These are phyloP conservation scores for Melanomma pulvis-pyrius DNA, from an alignment of 495 filamentous ascomycete species.

Conservation along the genomic window DNA sequence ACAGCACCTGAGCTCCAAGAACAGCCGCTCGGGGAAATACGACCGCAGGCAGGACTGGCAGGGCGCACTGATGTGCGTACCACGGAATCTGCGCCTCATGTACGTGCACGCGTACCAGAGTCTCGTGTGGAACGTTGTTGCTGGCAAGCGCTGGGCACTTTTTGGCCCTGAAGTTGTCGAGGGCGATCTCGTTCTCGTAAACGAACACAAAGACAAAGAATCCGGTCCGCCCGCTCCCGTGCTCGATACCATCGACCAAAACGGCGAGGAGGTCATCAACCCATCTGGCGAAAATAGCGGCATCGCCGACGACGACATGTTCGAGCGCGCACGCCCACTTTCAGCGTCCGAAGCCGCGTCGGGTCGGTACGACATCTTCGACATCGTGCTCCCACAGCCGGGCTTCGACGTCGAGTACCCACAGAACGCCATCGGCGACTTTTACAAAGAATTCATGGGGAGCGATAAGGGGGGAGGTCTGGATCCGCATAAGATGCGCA, in stretches of 20 bases:
- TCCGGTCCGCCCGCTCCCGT: slow-evolving; percentile 27
- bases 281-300: slow-evolving; percentile 60
- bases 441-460: slow-evolving; percentile 82
- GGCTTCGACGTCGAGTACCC: slow-evolving; percentile 91
- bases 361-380: slow-evolving; percentile 79
- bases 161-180: slow-evolving; percentile 73
- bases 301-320: slow-evolving; percentile 57
- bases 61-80: slow-evolving; percentile 76
- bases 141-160: slow-evolving; percentile 72
- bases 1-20: slow-evolving; percentile 60
- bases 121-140: slow-evolving; percentile 87
- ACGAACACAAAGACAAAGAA: slow-evolving; percentile 56
- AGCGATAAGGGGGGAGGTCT: slow-evolving; percentile 72
- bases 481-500: slow-evolving; percentile 84
- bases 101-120: slow-evolving; percentile 97
- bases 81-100: slow-evolving; percentile 80
- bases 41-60: slow-evolving; percentile 62
- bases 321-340: slow-evolving; percentile 73
- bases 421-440: slow-evolving; percentile 74
- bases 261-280: slow-evolving; percentile 69
- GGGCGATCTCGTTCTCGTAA: slow-evolving; percentile 81
- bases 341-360: slow-evolving; percentile 76
- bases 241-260: slow-evolving; percentile 60
- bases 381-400: slow-evolving; percentile 91
- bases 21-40: slow-evolving; percentile 33